Conservation (phyloP, 2,329 filamentous ascomycete genomes). For the Pestalotiopsis sp. region DNA sequence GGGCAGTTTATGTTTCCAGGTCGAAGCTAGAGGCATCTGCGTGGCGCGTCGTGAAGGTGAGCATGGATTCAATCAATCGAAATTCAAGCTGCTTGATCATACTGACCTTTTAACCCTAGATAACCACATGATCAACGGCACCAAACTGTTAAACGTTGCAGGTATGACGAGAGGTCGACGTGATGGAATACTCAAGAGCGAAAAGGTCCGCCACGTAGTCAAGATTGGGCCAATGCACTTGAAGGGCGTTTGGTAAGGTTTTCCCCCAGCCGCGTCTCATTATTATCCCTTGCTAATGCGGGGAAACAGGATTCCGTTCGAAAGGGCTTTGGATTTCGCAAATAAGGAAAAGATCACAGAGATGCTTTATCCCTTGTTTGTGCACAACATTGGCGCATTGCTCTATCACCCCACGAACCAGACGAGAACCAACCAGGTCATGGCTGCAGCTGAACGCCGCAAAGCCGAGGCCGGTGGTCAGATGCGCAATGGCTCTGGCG, state of each 20-base stretch:
- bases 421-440: conserved; percentile 78
- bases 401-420: conserved; percentile 94
- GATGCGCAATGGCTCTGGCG: conserved; percentile 59
- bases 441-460: conserved; percentile 80
- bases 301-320: conserved; percentile 84
- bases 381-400: conserved; percentile 93
- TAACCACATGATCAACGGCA: conserved; percentile 97
- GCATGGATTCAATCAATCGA: conserved; percentile 25
- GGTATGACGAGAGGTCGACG: conserved; percentile 96
- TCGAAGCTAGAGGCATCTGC: conserved; percentile 94
- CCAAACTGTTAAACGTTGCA: conserved; percentile 93
- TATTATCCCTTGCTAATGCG: conserved; percentile 15
- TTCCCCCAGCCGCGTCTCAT: background rate
- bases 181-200: conserved; percentile 96
- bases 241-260: conserved; percentile 89
- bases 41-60: conserved; percentile 83
- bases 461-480: conserved; percentile 67
- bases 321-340: conserved; percentile 95
- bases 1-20: conserved; percentile 95
- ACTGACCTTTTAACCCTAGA: conserved; percentile 1
- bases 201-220: conserved; percentile 94
- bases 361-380: conserved; percentile 90
- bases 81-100: background rate
- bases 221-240: conserved; percentile 99
- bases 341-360: conserved; percentile 99